These are phyloP conservation scores for Luffa aegyptiaca DNA, from an alignment of 306 rosid genomes.

Conservation along the genomic window DNA sequence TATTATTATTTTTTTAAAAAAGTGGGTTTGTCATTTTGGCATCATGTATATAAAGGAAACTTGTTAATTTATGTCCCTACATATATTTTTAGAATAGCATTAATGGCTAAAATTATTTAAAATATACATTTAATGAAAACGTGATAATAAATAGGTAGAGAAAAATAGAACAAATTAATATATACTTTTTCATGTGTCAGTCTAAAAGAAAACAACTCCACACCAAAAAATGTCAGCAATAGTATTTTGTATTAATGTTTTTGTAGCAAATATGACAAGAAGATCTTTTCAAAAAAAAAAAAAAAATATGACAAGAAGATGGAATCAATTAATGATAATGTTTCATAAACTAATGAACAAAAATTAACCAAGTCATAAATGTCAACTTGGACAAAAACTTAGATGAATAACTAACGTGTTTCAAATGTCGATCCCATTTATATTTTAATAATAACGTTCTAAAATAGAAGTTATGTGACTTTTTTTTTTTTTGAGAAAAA, in stretches of 20 bases:
- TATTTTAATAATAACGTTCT: no score
- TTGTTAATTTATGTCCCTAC: background rate
- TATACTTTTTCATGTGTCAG: background rate
- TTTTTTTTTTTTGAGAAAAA: no score
- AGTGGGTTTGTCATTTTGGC: background rate
- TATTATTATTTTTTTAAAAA: no score
- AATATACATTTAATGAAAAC: background rate
- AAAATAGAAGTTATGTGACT: background rate
- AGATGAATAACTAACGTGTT: no score
- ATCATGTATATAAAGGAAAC: background rate
- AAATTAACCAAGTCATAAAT: no score
- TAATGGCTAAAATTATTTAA: background rate
- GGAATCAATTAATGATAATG: background rate
- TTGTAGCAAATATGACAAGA: background rate
- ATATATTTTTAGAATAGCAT: background rate
- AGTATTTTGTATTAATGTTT: conserved; percentile 1
- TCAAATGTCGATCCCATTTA: no score
- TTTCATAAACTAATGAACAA: background rate
- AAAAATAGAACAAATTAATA: background rate
- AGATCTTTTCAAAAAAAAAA: no score
- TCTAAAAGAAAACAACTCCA: background rate
- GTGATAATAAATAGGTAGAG: background rate
- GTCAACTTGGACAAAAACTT: no score
- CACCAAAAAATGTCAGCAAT: background rate
- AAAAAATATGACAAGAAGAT: background rate